Evolutionary conservation across 208 protist genomes (phyloP).

Genomic region (Acanthamoeba rhysodes): DNA sequence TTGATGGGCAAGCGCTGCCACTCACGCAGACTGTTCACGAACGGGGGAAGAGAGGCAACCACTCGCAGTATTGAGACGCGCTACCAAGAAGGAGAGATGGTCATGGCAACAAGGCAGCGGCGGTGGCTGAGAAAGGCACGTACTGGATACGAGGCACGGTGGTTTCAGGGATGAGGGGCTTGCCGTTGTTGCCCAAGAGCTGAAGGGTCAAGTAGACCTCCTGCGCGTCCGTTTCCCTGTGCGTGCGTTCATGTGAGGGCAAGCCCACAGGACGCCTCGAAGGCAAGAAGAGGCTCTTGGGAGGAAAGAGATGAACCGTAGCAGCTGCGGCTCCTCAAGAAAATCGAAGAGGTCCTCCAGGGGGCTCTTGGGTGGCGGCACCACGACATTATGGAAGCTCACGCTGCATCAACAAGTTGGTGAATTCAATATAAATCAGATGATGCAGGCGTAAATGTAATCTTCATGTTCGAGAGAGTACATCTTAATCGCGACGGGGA

Average conservation of each 20-base stretch:
- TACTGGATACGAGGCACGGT: constrained; percentile 22
- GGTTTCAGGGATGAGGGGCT: constrained; percentile 42
- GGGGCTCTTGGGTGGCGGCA: background rate
- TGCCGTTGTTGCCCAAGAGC: background rate
- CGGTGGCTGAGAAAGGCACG: background rate
- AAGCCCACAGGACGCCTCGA: background rate
- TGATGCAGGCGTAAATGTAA: too few species aligned
- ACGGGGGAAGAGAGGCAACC: background rate
- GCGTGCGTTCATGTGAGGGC: too few species aligned
- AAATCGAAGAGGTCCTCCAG: constrained; percentile 60
- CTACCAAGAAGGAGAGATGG: too few species aligned
- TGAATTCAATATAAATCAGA: too few species aligned
- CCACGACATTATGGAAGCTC: constrained; percentile 25
- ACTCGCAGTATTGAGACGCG: too few species aligned
- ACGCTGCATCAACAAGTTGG: background rate
- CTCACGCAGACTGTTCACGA: constrained; percentile 82
- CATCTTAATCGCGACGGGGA: constrained; percentile 46
- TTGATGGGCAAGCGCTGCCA: constrained; percentile 90
- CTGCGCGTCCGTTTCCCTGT: constrained; percentile 37
- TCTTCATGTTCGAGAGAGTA: too few species aligned
- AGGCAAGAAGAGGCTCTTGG: background rate
- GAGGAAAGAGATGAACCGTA: background rate
- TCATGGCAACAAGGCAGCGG: too few species aligned
- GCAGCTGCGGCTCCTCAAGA: constrained; percentile 6
- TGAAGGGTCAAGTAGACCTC: constrained; percentile 38